phyloP scores from a whole-genome alignment of 805 yeast genomes.

The Wickerhamiella azyma region DNA sequence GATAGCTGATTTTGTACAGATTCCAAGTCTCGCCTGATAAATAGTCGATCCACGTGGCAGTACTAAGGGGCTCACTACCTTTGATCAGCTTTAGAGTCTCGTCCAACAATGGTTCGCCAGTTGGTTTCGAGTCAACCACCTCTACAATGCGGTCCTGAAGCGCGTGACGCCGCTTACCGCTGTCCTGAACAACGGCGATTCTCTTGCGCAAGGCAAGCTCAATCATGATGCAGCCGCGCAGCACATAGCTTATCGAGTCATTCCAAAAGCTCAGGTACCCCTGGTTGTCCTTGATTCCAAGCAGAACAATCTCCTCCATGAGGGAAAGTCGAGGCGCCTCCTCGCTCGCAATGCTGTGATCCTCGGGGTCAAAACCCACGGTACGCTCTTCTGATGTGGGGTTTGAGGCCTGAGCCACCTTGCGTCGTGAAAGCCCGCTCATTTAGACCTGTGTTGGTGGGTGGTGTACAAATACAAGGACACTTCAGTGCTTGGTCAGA shows the following conservation, averaged over 20 bases:
- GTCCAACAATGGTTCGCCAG: constrained; percentile 91
- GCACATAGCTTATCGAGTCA: constrained; percentile 89
- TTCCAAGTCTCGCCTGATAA: constrained; percentile 95
- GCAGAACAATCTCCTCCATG: constrained; percentile 89
- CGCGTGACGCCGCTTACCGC: constrained; percentile 80
- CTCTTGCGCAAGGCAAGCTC: constrained; percentile 87
- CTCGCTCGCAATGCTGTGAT: constrained; percentile 30
- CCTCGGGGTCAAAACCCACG: constrained; percentile 56
- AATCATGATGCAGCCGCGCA: constrained; percentile 83
- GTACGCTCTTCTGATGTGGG: constrained; percentile 14
- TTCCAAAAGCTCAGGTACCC: constrained; percentile 97
- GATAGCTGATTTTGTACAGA: constrained; percentile 83
- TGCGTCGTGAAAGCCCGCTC: not conserved
- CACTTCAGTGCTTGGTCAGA: too few species aligned
- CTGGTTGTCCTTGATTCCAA: constrained; percentile 91
- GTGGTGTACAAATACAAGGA: too few species aligned
- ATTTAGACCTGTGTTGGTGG: not conserved
- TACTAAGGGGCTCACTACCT: constrained; percentile 64
- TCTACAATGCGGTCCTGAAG: constrained; percentile 77
- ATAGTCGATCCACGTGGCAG: constrained; percentile 85
- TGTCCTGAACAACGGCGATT: constrained; percentile 79
- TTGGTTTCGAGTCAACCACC: constrained; percentile 69
- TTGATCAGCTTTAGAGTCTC: constrained; percentile 88
- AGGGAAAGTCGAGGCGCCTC: constrained; percentile 66
- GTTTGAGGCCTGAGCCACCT: not conserved